These are phyloP conservation scores for Cordyceps cicadae DNA, from an alignment of 2,329 filamentous ascomycete genomes.

Conservation along the genomic window DNA sequence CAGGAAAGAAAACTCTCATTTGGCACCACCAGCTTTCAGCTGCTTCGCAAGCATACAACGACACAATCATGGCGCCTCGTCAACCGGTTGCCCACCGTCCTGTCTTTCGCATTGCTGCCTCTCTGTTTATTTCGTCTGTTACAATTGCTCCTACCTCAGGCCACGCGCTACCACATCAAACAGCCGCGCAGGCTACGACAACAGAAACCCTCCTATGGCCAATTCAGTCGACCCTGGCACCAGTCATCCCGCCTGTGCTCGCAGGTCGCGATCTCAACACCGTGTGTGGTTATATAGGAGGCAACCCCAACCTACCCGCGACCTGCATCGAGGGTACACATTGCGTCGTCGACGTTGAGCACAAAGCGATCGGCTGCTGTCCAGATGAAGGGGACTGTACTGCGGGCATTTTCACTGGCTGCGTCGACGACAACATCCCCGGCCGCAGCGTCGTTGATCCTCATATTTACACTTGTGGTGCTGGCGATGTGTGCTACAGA, in stretches of 20 bases:
- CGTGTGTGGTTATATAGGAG: conserved; percentile 50
- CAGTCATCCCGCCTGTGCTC: conserved; percentile 27
- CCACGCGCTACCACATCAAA: conserved; percentile 26
- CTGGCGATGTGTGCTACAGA: conserved; percentile 43
- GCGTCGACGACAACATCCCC: conserved; percentile 43
- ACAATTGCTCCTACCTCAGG: conserved; percentile 20
- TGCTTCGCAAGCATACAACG: background rate
- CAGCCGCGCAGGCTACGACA: conserved; percentile 21
- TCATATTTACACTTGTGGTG: conserved; percentile 48
- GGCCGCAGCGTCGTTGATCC: conserved; percentile 45
- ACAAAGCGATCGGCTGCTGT: conserved; percentile 48
- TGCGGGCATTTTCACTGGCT: conserved; percentile 48
- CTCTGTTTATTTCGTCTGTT: conserved; percentile 20
- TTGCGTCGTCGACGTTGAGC: conserved; percentile 44
- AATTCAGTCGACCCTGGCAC: conserved; percentile 31
- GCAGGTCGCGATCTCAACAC: conserved; percentile 41
- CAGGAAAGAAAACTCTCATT: background rate
- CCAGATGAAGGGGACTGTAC: conserved; percentile 43
- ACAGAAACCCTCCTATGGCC: conserved; percentile 26
- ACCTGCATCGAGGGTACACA: conserved; percentile 51
- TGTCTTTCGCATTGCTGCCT: background rate
- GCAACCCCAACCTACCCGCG: conserved; percentile 42
- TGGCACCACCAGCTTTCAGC: background rate
- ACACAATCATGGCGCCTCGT: background rate
- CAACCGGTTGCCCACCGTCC: background rate